Evolutionary conservation across 345 rosid genomes (phyloP).

Genomic region (Gossypium sturtianum): DNA sequence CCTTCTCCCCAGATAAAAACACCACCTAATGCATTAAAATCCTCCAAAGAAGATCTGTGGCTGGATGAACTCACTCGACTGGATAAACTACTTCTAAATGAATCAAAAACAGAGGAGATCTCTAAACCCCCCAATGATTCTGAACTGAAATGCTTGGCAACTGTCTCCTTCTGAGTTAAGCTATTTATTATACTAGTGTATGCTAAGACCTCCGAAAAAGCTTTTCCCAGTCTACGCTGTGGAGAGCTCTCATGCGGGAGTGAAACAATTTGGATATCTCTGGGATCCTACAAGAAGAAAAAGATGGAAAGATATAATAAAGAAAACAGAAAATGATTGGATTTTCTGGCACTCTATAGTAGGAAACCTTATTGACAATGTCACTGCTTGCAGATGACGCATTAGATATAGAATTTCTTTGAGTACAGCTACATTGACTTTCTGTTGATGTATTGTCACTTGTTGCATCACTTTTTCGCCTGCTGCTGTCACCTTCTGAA

Average conservation of each 20-base stretch:
- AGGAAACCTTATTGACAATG: conserved; percentile 34
- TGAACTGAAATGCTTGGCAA: conserved; percentile 26
- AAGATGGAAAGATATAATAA: conserved; percentile 8
- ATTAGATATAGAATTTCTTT: conserved; percentile 39
- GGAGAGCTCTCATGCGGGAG: conserved; percentile 26
- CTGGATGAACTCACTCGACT: not conserved
- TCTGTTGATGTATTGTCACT: conserved; percentile 48
- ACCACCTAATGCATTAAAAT: not conserved
- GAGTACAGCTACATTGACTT: conserved; percentile 26
- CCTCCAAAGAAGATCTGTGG: not conserved
- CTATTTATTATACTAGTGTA: conserved; percentile 41
- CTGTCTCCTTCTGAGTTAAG: conserved; percentile 31
- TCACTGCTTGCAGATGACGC: conserved; percentile 36
- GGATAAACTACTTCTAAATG: not conserved
- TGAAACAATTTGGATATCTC: conserved; percentile 20
- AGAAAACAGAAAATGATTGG: conserved; percentile 9
- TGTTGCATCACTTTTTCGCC: conserved; percentile 33
- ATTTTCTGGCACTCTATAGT: conserved; percentile 1
- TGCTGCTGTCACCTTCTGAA: conserved; percentile 32
- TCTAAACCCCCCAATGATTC: conserved; percentile 33
- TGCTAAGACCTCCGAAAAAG: conserved; percentile 51
- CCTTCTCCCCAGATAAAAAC: conserved; percentile 6
- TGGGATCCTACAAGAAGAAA: conserved; percentile 28
- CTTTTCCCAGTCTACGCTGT: conserved; percentile 40
- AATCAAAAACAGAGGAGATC: conserved; percentile 17